These are phyloP conservation scores for Castanea mollissima DNA, from an alignment of 306 rosid species.

Conservation along the genomic window DNA sequence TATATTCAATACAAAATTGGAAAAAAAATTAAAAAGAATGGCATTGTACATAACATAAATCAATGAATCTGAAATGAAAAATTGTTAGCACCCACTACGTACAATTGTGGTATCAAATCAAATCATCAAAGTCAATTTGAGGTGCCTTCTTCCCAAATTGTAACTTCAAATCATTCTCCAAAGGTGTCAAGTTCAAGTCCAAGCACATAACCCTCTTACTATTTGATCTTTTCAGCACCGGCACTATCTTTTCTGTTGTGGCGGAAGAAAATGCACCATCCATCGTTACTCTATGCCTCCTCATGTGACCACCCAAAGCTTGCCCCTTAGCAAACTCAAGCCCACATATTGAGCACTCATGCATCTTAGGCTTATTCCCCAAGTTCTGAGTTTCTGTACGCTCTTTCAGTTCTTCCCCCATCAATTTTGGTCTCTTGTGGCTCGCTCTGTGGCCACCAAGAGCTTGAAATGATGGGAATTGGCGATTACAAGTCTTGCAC, in stretches of 20 bases:
- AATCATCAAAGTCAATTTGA: slow-evolving; percentile 29
- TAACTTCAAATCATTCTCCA: slow-evolving; percentile 74
- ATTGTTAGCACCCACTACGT: neutral
- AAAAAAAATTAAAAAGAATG: neutral
- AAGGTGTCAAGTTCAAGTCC: slow-evolving; percentile 78
- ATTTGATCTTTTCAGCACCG: slow-evolving; percentile 54
- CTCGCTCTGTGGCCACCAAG: slow-evolving; percentile 94
- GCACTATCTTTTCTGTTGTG: slow-evolving; percentile 20
- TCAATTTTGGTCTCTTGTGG: slow-evolving; percentile 50
- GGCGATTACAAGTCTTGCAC: slow-evolving; percentile 81
- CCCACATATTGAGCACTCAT: slow-evolving; percentile 72
- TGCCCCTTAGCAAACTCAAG: slow-evolving; percentile 66
- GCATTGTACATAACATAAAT: neutral
- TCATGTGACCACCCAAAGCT: slow-evolving; percentile 92
- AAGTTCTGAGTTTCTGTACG: slow-evolving; percentile 9
- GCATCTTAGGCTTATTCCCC: slow-evolving; percentile 38
- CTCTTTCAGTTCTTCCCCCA: slow-evolving; percentile 8
- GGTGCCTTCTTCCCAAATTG: slow-evolving; percentile 64
- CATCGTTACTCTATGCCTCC: slow-evolving; percentile 48
- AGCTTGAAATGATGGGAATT: slow-evolving; percentile 78
- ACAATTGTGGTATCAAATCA: neutral
- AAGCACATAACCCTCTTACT: slow-evolving; percentile 49
- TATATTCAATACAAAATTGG: neutral
- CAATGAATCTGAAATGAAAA: neutral
- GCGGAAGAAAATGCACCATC: slow-evolving; percentile 27